Base-by-base conservation (phyloP, 2,329 filamentous ascomycete species). In the Aspergillus sergii region DNA sequence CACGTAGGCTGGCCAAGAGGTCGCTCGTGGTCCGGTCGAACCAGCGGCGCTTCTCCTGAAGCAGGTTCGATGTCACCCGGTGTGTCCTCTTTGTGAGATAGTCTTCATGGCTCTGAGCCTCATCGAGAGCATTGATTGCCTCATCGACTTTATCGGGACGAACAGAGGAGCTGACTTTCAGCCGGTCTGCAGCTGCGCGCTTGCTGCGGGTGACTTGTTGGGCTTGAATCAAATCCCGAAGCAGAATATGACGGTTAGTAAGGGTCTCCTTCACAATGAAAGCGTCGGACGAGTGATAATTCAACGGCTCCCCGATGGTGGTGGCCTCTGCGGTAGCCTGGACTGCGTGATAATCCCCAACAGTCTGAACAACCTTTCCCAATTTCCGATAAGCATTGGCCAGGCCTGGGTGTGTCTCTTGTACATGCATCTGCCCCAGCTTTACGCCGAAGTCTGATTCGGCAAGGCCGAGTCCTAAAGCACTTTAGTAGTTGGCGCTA, bases 261-360 rank as follows among this genome's bases (percentile, higher is more conserved):
- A 99, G 86, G 12, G 94, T 97, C 76, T 99, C 95, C 79, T 99
- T 99, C 69, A 98, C 95, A 71, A 98, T 96, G 75, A 97, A 96
- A 51, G 95, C 92, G 78, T 99, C 95, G 62, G 92, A 90, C 51
- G 93, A 97, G 80, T 98, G 93, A 75, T 98, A 97, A 72, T 94
- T 91, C 66, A 99, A 88, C 12, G 95, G 92, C 71, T 99, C 95
- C 53, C 93, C 93, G 57, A 99, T 86, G 1, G 94, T 97, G 10
- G 94, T 96, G 10, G 95, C 95, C 82, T 99, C 94, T 19, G 93
- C 94, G 2, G 95, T 99, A 46, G 94, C 95, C 81, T 99, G 95
- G 1, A 94, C 94, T 19, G 95, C 94, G 78, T 98, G 95, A 73
- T 90, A 97, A 80, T 99, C 95, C 65, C 95, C 95, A 19, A 94